A percentile compares a stretch with the other conserved stretches of the same genome.
phyloP scores from a whole-genome alignment of 768 basidiomycete species.

The Boletus eberwhitei region DNA sequence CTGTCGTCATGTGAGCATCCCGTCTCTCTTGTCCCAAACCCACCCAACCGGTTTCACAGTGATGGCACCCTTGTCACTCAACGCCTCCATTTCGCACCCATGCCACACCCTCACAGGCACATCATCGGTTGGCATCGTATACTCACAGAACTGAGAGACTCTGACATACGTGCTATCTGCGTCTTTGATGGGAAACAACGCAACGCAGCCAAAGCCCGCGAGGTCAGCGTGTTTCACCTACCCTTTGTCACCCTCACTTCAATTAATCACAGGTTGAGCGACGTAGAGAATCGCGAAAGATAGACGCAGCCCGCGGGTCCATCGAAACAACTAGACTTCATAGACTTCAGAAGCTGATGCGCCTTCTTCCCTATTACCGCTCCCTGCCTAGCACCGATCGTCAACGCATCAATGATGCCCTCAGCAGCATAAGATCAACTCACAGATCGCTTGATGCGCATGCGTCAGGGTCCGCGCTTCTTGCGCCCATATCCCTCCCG shows the following conservation, averaged over 20 bases:
- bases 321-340: slow-evolving; percentile 58
- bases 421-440: slow-evolving; percentile 13
- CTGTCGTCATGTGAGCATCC: slow-evolving; percentile 62
- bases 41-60: slow-evolving; percentile 35
- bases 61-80: slow-evolving; percentile 87
- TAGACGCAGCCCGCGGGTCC: slow-evolving; percentile 48
- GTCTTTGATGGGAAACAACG: slow-evolving; percentile 78
- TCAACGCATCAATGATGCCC: slow-evolving; percentile 27
- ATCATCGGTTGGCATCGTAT: slow-evolving; percentile 78
- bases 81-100: slow-evolving; percentile 69
- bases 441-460: slow-evolving; percentile 7
- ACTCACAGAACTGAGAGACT: slow-evolving; percentile 55
- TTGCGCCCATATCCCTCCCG: slow-evolving; percentile 4
- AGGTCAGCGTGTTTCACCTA: slow-evolving; percentile 44
- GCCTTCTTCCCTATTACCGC: slow-evolving; percentile 38
- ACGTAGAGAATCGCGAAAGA: slow-evolving; percentile 46
- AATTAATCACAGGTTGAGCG: slow-evolving; percentile 46
- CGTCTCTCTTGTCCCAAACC: neutral
- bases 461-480: slow-evolving; percentile 19
- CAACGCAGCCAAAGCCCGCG: slow-evolving; percentile 62
- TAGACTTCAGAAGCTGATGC: slow-evolving; percentile 46
- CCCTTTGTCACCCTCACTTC: neutral
- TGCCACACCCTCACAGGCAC: slow-evolving; percentile 64
- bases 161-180: slow-evolving; percentile 60
- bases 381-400: slow-evolving; percentile 31